phyloP scores from a whole-genome alignment of 108 stramenopile genomes.

The Nitzschia sp. region DNA sequence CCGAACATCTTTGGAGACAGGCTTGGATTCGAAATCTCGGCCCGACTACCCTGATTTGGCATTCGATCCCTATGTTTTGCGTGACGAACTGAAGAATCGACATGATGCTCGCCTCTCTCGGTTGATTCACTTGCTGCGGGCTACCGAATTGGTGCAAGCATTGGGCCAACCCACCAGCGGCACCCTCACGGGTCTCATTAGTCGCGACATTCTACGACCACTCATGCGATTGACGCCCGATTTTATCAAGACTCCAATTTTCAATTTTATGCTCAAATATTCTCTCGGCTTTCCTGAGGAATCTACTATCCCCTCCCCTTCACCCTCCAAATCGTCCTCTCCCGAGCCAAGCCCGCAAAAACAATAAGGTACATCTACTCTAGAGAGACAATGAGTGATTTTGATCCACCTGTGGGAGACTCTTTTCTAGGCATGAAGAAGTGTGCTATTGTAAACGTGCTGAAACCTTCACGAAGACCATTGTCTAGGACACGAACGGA shows the following conservation, averaged over 20 bases:
- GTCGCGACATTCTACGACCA: slow-evolving; percentile 66
- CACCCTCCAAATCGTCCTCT: background rate
- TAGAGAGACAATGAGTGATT: no score
- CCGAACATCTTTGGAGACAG: slow-evolving; percentile 35
- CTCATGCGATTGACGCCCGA: slow-evolving; percentile 62
- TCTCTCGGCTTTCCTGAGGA: slow-evolving; percentile 55
- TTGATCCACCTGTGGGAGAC: no score
- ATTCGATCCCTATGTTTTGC: slow-evolving; percentile 57
- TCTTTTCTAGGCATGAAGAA: no score
- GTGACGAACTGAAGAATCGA: slow-evolving; percentile 48
- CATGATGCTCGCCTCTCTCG: slow-evolving; percentile 53
- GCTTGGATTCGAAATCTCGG: slow-evolving; percentile 3
- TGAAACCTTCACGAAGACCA: no score
- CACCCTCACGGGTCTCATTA: slow-evolving; percentile 44
- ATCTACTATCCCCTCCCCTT: background rate
- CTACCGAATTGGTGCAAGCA: slow-evolving; percentile 80
- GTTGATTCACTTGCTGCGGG: slow-evolving; percentile 67
- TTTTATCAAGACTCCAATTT: slow-evolving; percentile 66
- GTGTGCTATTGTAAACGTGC: no score
- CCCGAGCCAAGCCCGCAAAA: background rate
- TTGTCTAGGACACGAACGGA: no score
- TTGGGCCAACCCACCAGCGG: slow-evolving; percentile 72
- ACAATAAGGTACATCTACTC: background rate
- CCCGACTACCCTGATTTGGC: slow-evolving; percentile 15
- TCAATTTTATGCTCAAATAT: slow-evolving; percentile 74